Evolutionary conservation across 2,329 filamentous ascomycete species (phyloP).

Genomic region (Colletotrichum siamense): DNA sequence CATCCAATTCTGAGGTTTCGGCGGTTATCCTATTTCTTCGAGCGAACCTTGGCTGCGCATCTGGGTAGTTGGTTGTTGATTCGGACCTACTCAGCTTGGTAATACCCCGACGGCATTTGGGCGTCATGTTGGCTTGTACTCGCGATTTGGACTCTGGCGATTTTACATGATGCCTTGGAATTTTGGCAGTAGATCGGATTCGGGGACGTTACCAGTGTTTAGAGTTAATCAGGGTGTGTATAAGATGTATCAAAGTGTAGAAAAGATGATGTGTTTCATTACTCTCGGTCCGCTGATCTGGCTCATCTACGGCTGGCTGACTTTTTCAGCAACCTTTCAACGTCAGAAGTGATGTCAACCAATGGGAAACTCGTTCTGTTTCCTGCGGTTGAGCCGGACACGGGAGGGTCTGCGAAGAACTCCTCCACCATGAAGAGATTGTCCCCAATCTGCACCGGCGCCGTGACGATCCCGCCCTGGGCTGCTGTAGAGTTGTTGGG

Average conservation of each 20-base stretch:
- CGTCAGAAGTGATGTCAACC: constrained; percentile 12
- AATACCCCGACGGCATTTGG: not conserved
- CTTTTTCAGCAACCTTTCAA: not conserved
- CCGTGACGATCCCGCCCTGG: constrained; percentile 5
- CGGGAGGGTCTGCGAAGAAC: constrained; percentile 7
- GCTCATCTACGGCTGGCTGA: not conserved
- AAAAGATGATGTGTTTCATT: not conserved
- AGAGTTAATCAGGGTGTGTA: not conserved
- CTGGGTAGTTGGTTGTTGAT: not conserved
- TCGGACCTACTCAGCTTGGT: not conserved
- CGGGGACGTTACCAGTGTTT: not conserved
- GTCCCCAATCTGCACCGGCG: constrained; percentile 17
- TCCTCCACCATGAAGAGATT: constrained; percentile 15
- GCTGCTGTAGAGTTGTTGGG: constrained; percentile 23
- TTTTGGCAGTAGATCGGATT: not conserved
- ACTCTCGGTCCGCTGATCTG: not conserved
- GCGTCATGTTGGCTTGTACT: not conserved
- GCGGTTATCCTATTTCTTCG: not conserved
- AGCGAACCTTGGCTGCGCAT: not conserved
- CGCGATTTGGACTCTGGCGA: not conserved
- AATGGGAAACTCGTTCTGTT: constrained; percentile 13
- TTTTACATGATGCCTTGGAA: not conserved
- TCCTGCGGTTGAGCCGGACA: constrained; percentile 1
- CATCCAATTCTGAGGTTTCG: not conserved
- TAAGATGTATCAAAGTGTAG: not conserved